phyloP scores from a whole-genome alignment of 495 filamentous ascomycete genomes.

The Collariella sp. region DNA sequence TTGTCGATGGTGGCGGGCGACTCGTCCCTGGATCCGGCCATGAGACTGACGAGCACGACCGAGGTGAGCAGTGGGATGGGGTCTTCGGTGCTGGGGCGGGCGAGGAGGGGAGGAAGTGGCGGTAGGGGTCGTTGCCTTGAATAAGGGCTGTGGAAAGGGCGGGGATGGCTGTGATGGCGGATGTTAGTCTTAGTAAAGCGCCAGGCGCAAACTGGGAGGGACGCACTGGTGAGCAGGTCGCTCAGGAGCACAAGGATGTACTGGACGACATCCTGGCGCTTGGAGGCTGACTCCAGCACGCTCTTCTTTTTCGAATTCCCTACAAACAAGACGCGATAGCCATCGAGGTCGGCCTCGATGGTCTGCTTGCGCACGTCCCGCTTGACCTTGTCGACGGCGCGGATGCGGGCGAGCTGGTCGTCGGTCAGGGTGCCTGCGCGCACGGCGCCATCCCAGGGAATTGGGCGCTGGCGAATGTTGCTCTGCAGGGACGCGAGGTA shows the following conservation, averaged over 20 bases:
- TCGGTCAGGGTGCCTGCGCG: constrained; percentile 91
- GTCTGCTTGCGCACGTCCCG: constrained; percentile 69
- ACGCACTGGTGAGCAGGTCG: constrained; percentile 77
- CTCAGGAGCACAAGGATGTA: constrained; percentile 85
- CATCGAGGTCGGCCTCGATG: constrained; percentile 67
- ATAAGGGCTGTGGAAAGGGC: constrained; percentile 65
- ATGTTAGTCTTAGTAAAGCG: constrained; percentile 11
- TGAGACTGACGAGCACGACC: constrained; percentile 72
- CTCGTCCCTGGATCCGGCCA: constrained; percentile 59
- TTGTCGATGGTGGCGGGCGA: constrained; percentile 50
- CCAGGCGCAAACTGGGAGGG: constrained; percentile 3
- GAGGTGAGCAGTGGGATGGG: constrained; percentile 84
- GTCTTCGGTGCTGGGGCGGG: constrained; percentile 74
- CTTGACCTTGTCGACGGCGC: constrained; percentile 92
- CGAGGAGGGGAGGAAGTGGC: constrained; percentile 80
- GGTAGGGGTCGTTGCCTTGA: constrained; percentile 68
- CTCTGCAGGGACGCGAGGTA: constrained; percentile 88
- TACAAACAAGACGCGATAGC: constrained; percentile 70
- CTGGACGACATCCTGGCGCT: constrained; percentile 80
- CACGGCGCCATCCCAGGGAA: constrained; percentile 96
- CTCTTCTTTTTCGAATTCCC: constrained; percentile 59
- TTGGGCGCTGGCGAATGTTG: constrained; percentile 88
- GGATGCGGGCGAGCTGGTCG: constrained; percentile 89
- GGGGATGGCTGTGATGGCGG: constrained; percentile 56
- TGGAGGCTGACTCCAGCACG: constrained; percentile 70